Evolutionary conservation across 306 rosid species (phyloP), one percentile per base, ranked within the genome.

Genomic region (Cotoneaster glaucophyllus): DNA sequence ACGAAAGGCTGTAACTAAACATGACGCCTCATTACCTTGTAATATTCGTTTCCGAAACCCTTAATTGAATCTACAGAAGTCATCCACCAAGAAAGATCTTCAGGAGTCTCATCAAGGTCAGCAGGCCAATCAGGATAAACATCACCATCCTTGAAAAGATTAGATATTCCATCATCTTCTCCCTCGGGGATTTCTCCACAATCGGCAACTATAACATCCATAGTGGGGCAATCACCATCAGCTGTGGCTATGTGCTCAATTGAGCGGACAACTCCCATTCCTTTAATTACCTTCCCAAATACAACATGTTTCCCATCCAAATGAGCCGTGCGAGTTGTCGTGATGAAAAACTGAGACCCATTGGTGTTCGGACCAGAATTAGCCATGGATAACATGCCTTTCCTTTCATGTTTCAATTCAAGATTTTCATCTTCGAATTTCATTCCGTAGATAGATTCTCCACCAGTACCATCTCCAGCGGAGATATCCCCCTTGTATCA

Each of bases 401-500:
- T 91, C 85, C 98, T 86, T 81, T 91, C 97, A 81, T 94, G 98
- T 83, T 94, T 94, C 84, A 85, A 18, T 78, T 91, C 95, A 69
- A 91, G 87, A 84, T 87, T 94, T 79, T 94, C 98, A 58, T 91
- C 97, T 61, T 88, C 97, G 65, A 94, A 91, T 82, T 87, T 88
- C 80, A 81, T 45, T 37, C 98, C 98, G 58, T 91, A 94, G 18
- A 92, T 92, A 52, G 96, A 91, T 74, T 92, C 97, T 77, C 98
- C 98, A 31, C 96, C 96, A 13, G 96, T 88, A 25, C 96, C 98
- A 79, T 92, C 96, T 63, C 96, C 95, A 45, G 96, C 95, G 31
- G 98, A 91, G 69, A 88, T 91, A 79, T 94, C 98, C 98, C 67
- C 95, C 94, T 88, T 92, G 95, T 64, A 91, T 85, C 98, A 91